phyloP scores from a whole-genome alignment of 2,329 filamentous ascomycete species.

The Graphilbum sp. region DNA sequence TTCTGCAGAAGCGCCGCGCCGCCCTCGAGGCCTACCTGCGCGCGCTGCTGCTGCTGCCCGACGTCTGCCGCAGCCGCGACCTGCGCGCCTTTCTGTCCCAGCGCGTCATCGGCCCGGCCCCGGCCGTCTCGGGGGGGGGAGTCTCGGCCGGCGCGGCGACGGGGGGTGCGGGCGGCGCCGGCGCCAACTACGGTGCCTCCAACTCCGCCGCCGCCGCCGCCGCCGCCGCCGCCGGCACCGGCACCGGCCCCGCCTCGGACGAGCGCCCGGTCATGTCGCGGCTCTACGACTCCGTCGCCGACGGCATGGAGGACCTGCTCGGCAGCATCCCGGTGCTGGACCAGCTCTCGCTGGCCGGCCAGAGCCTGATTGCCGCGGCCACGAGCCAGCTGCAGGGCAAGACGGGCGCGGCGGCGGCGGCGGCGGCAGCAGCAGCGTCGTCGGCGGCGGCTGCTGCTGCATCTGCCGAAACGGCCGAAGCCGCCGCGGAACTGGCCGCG shows the following conservation, averaged over 20 bases:
- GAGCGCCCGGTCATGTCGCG: conserved; percentile 69
- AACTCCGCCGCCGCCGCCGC: conserved; percentile 51
- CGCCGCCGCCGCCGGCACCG: conserved; percentile 10
- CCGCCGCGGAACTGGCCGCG: conserved; percentile 82
- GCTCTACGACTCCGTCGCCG: conserved; percentile 90
- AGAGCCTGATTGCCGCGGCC: conserved; percentile 72
- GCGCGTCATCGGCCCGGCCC: conserved; percentile 41
- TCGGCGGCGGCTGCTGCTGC: neutral
- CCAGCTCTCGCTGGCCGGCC: conserved; percentile 80
- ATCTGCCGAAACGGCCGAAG: conserved; percentile 34
- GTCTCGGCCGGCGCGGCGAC: no score
- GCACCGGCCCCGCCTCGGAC: conserved; percentile 55
- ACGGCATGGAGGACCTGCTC: conserved; percentile 95
- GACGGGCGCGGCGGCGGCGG: conserved; percentile 19
- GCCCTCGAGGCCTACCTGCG: conserved; percentile 76
- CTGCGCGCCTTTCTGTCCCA: conserved; percentile 85
- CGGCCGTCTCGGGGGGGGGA: neutral
- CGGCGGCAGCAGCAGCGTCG: neutral
- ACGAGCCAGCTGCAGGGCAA: conserved; percentile 45
- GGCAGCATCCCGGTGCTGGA: conserved; percentile 93
- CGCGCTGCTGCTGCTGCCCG: conserved; percentile 69
- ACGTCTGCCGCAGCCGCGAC: conserved; percentile 87
- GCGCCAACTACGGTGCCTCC: no score
- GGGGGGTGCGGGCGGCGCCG: no score
- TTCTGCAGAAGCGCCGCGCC: conserved; percentile 71